These are phyloP conservation scores for Trichoderma polysporum DNA, from an alignment of 2,329 filamentous ascomycete genomes.

Conservation along the genomic window DNA sequence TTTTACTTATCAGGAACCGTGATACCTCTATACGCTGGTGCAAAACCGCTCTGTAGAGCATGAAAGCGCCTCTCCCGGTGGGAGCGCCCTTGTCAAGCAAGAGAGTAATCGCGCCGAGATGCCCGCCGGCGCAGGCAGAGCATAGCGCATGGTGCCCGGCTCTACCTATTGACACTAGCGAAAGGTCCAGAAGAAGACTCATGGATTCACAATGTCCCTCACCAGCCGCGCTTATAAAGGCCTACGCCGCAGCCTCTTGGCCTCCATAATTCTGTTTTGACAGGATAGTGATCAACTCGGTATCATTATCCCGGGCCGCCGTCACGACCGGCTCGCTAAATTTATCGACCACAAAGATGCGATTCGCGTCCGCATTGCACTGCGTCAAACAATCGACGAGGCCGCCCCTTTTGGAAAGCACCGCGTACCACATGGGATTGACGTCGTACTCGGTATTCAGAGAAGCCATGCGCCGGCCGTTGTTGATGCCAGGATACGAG, in stretches of 20 bases:
- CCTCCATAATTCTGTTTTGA: slow-evolving; percentile 3
- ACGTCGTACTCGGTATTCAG: too few relatives aligned
- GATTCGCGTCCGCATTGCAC: neutral
- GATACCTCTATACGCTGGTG: neutral
- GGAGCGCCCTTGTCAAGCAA: slow-evolving; percentile 5
- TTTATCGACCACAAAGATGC: neutral
- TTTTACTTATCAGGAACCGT: neutral
- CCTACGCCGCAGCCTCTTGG: neutral
- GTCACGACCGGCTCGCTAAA: neutral
- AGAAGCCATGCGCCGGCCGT: neutral
- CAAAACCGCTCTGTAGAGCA: neutral
- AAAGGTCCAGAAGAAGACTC: slow-evolving; percentile 4
- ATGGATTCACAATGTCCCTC: neutral
- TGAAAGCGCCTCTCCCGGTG: neutral
- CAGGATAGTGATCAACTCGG: slow-evolving; percentile 3
- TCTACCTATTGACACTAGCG: neutral
- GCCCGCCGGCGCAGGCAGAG: slow-evolving; percentile 1
- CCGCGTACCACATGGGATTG: slow-evolving; percentile 6
- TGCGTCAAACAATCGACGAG: neutral
- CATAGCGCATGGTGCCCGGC: neutral
- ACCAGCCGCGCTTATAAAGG: neutral
- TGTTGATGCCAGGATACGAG: slow-evolving; percentile 1
- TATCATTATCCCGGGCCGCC: neutral
- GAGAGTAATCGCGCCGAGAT: neutral
- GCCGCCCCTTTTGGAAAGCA: neutral